Conservation (phyloP, 2,329 filamentous ascomycete species). For the Nothomitra cinnamomea region DNA sequence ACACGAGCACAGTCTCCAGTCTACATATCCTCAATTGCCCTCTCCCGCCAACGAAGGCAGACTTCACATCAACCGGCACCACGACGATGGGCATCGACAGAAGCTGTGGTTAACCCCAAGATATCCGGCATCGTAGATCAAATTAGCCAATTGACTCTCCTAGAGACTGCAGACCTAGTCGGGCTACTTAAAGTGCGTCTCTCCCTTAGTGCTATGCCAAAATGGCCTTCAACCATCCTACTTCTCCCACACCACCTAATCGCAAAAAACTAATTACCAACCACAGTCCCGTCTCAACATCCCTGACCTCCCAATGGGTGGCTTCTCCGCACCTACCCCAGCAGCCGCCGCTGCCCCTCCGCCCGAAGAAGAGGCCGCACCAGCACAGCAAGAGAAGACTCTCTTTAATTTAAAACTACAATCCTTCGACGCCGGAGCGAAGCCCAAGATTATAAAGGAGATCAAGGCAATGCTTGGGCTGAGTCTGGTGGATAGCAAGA, state of each 20-base stretch:
- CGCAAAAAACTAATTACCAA: conserved; percentile 9
- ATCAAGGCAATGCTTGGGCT: conserved; percentile 90
- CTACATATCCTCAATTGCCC: background rate
- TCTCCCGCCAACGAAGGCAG: background rate
- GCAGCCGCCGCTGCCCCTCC: conserved; percentile 42
- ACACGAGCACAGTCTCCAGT: background rate
- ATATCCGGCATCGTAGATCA: conserved; percentile 91
- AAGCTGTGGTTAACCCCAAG: conserved; percentile 52
- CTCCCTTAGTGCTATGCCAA: background rate
- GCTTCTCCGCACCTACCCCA: conserved; percentile 53
- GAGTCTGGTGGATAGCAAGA: conserved; percentile 98
- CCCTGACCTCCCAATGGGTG: conserved; percentile 88
- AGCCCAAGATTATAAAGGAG: conserved; percentile 99
- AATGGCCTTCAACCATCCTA: background rate
- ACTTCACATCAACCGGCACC: conserved; percentile 17
- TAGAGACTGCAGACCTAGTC: conserved; percentile 95
- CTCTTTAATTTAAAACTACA: conserved; percentile 92
- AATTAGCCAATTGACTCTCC: conserved; percentile 91
- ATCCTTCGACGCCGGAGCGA: conserved; percentile 71
- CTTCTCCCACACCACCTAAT: background rate
- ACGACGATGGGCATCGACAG: conserved; percentile 80
- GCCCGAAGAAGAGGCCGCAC: conserved; percentile 75
- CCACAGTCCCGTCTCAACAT: conserved; percentile 85
- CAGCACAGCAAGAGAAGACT: conserved; percentile 81
- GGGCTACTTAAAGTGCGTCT: conserved; percentile 79